A percentile compares a stretch with the other conserved stretches of the same genome.
phyloP scores from a whole-genome alignment of 129 eudicot genomes.

The Ambrosia artemisiifolia region DNA sequence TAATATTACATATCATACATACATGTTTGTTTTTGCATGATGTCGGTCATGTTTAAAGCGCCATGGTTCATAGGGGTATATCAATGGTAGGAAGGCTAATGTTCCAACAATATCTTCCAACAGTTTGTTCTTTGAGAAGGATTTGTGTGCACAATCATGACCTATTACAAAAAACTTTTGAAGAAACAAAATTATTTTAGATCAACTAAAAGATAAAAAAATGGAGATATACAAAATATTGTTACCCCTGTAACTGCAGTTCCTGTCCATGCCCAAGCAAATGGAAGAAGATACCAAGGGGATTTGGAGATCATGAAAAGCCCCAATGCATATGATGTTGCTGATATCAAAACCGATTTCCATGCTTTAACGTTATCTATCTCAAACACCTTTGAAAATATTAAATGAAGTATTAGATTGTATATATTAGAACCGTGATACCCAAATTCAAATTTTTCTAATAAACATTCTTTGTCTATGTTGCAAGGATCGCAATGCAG shows the following conservation, averaged over 20 bases:
- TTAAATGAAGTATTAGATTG: neutral
- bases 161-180: constrained; percentile 95
- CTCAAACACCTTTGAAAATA: constrained; percentile 70
- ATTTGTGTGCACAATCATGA: constrained; percentile 98
- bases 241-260: constrained; percentile 96
- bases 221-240: constrained; percentile 5
- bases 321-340: constrained; percentile 80
- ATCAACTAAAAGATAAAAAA: neutral
- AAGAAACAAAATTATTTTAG: constrained; percentile 14
- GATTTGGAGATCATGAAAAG: constrained; percentile 78
- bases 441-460: too few relatives aligned
- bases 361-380: constrained; percentile 82
- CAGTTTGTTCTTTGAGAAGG: constrained; percentile 89
- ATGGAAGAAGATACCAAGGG: constrained; percentile 94
- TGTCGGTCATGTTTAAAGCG: constrained; percentile 95
- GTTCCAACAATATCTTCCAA: constrained; percentile 97
- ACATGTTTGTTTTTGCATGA: constrained; percentile 98
- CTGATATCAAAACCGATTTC: constrained; percentile 82
- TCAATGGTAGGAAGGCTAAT: constrained; percentile 79
- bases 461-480: too few relatives aligned
- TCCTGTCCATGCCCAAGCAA: constrained; percentile 99
- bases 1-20: constrained; percentile 18
- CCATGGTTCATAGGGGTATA: constrained; percentile 98
- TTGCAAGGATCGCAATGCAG: neutral
- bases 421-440: too few relatives aligned